Evolutionary conservation across 2,329 filamentous ascomycete genomes (phyloP), one percentile per base, ranked within the genome.

Genomic region (Aspergillus arachidicola): DNA sequence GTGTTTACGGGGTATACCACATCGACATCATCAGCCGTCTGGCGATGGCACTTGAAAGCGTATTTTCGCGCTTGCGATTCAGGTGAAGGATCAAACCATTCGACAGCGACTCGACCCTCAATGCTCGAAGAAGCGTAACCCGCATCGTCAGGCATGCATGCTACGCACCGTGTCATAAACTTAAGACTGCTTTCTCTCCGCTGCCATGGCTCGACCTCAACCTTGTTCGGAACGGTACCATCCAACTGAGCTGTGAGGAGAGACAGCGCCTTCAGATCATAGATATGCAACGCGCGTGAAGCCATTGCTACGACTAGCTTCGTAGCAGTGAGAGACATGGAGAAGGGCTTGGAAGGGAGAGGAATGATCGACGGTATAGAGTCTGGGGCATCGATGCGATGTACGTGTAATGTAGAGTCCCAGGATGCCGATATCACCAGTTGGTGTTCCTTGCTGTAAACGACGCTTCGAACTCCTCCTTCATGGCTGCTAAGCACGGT

Each of bases 261-360:
- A 28, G 82, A 79, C 45, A 97, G 86, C 28, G 88, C 81, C 56
- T 88, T 84, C 36, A 99, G 85, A 74, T 97, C 92, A 85, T 97
- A 98, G 77, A 99, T 97, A 82, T 95, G 89, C 65, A 97, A 88
- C n/a, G 94, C 87, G 60, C 95, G 91, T 60, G 91, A 92, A 2
- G 94, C 92, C 95, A 99, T 98, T 69, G 94, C 94, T 62, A 99
- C 92, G 48, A 99, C 93, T 10, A 97, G 85, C 78, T 96, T 97
- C 58, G 91, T 93, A 57, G 91, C 84, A 41, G 93, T 86, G n/a
- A 87, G 77, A 36, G 86, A 91, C 55, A 98, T 84, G 14, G 94
- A 94, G 78, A 97, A 96, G 1, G 93, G 93, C 78, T 97, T 99
- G 32, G 89, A 91, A 0, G 91, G 92, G 26, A 97, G 88, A 3